These are phyloP conservation scores for Alternaria longipes DNA, from an alignment of 2,329 filamentous ascomycete genomes.

Conservation along the genomic window DNA sequence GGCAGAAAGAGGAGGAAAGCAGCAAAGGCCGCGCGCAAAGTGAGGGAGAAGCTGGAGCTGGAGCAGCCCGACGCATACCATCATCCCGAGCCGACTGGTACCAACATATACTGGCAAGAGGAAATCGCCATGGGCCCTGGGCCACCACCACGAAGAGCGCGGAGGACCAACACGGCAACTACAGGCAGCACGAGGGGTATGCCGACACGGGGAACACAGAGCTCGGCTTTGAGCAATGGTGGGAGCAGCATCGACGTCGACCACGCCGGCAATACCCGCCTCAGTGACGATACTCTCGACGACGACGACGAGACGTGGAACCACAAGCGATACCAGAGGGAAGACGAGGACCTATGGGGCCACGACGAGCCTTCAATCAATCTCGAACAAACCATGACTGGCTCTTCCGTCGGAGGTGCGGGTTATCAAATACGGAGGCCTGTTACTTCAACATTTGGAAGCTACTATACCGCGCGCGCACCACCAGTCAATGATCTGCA, in stretches of 20 bases:
- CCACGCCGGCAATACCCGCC: conserved; percentile 31
- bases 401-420: conserved; percentile 44
- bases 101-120: conserved; percentile 87
- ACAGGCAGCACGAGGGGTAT: conserved; percentile 63
- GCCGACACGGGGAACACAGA: conserved; percentile 65
- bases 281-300: conserved; percentile 47
- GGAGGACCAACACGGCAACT: conserved; percentile 62
- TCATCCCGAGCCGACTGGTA: conserved; percentile 83
- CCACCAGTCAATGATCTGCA: conserved; percentile 87
- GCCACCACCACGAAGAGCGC: conserved; percentile 68
- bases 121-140: conserved; percentile 85
- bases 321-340: conserved; percentile 79
- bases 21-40: conserved; percentile 72
- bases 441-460: conserved; percentile 43
- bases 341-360: conserved; percentile 89
- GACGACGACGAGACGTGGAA: conserved; percentile 70
- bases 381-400: conserved; percentile 40
- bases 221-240: conserved; percentile 57
- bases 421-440: conserved; percentile 35
- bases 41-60: conserved; percentile 70
- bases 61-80: conserved; percentile 78
- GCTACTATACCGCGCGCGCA: conserved; percentile 55
- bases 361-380: conserved; percentile 58
- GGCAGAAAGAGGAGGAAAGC: conserved; percentile 75
- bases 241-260: conserved; percentile 49